These are phyloP conservation scores for Reutealis trisperma DNA, from an alignment of 345 rosid genomes.

Conservation along the genomic window DNA sequence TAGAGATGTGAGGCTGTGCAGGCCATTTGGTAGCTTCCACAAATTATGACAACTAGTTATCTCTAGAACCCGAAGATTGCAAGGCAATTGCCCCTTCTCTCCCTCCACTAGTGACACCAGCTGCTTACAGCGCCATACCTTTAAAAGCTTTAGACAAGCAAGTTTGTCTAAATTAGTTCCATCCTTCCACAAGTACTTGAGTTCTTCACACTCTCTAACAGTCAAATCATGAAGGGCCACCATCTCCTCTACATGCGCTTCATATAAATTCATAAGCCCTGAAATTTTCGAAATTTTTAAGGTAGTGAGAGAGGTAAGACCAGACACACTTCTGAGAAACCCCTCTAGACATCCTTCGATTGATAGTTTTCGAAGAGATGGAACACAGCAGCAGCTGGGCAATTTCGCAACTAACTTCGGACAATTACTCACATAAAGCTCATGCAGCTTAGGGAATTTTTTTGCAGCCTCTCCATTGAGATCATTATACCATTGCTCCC, in stretches of 20 bases:
- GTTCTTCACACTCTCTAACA: background rate
- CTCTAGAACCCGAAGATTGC: background rate
- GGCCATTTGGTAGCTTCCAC: background rate
- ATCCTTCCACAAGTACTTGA: conserved; percentile 10
- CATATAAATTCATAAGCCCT: background rate
- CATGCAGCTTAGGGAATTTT: background rate
- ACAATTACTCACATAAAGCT: background rate
- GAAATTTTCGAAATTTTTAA: background rate
- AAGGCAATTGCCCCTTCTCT: background rate
- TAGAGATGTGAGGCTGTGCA: conserved; percentile 16
- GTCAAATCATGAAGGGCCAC: background rate
- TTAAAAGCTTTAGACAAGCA: background rate
- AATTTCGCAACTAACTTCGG: background rate
- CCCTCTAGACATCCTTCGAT: background rate
- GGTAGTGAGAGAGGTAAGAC: conserved; percentile 11
- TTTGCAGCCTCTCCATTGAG: background rate
- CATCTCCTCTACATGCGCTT: background rate
- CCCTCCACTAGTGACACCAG: background rate
- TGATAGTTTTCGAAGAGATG: background rate
- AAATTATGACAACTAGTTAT: background rate
- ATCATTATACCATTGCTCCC: conserved; percentile 14
- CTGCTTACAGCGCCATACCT: background rate
- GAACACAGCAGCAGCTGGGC: background rate
- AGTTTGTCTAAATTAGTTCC: conserved; percentile 1
- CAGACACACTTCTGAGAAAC: background rate